Base-by-base conservation (phyloP, 768 basidiomycete species). In the Leccinum imitatum region DNA sequence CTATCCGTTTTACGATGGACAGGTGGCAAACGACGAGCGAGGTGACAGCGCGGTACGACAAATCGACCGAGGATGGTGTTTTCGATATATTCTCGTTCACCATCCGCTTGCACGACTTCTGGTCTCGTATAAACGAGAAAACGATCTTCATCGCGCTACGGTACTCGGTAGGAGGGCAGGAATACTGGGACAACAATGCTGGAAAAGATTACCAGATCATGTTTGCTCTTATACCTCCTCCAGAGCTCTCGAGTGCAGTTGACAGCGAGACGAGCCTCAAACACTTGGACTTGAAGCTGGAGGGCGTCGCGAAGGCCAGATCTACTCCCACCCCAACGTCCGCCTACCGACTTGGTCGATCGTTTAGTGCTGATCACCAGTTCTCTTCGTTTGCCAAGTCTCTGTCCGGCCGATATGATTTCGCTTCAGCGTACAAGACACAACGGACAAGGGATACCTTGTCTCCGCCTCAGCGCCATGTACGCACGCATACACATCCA, bases 11-110 rank as follows among this genome's bases (percentile, higher is more conserved):
- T 74, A 98, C 96, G 1, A 83, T 95, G 66, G 96, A 98, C 71
- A 82, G 80, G 65, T 98, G 96, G 96, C 93, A 94, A 73, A 99
- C 96, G 51, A 95, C 93, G 59, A 91, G 89, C 73, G 96, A 98
- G 74, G 91, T 97, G 59, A 84, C 87, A 1, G 95, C 87, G 25
- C 85, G 83, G 53, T 89, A 91, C 71, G 74, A 76, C 19, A 80
- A 83, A 58, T 71, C 79, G 37, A 62, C 78, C 21, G 65, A 64
- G 50, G 70, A 63, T 31, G 73, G 76, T 39, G 57, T 56, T 25
- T 81, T 83, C 70, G 94, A 95, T 69, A 78, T 90, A 19, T 96
- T 96, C 75, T 71, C 78, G 23, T 96, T 95, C 74, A 76, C 73
- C 19, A 86, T 95, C 65, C 80, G 88, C 61, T 76, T 99, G 11